These are phyloP conservation scores for Penstemon newberryi DNA, from an alignment of 257 asterid genomes.

Conservation along the genomic window DNA sequence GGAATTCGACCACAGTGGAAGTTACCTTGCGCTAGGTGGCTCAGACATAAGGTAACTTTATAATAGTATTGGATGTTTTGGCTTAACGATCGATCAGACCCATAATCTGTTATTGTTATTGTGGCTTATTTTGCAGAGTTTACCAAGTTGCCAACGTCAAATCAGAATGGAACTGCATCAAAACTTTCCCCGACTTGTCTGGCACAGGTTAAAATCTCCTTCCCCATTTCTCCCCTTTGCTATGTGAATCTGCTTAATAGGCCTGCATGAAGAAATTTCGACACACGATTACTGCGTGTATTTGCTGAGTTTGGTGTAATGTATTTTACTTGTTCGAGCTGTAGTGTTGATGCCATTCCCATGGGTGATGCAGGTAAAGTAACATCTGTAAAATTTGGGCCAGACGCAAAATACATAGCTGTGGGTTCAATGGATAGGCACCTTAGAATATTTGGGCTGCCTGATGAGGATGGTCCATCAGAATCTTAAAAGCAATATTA, in stretches of 20 bases:
- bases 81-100: not conserved
- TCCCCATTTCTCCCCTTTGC: too few species aligned
- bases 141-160: slow-evolving; percentile 86
- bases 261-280: too few species aligned
- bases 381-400: slow-evolving; percentile 75
- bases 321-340: not conserved
- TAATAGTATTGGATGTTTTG: not conserved
- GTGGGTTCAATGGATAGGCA: slow-evolving; percentile 95
- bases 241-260: too few species aligned
- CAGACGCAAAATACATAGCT: slow-evolving; percentile 87
- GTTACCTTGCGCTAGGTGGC: slow-evolving; percentile 89
- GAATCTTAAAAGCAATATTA: slow-evolving; percentile 48
- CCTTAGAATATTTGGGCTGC: slow-evolving; percentile 86
- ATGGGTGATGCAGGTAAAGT: slow-evolving; percentile 62
- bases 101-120: not conserved
- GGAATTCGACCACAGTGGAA: slow-evolving; percentile 95
- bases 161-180: slow-evolving; percentile 85
- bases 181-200: slow-evolving; percentile 93
- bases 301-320: not conserved
- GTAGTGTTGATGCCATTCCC: not conserved
- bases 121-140: slow-evolving; percentile 48
- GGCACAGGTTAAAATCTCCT: slow-evolving; percentile 69
- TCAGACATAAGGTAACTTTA: slow-evolving; percentile 70
- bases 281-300: too few species aligned
- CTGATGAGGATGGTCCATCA: slow-evolving; percentile 49